A percentile compares a stretch with the other conserved stretches of the same genome.
These are phyloP conservation scores for Pigoraptor vietnamica DNA, from an alignment of 78 protist species.

Conservation along the genomic window DNA sequence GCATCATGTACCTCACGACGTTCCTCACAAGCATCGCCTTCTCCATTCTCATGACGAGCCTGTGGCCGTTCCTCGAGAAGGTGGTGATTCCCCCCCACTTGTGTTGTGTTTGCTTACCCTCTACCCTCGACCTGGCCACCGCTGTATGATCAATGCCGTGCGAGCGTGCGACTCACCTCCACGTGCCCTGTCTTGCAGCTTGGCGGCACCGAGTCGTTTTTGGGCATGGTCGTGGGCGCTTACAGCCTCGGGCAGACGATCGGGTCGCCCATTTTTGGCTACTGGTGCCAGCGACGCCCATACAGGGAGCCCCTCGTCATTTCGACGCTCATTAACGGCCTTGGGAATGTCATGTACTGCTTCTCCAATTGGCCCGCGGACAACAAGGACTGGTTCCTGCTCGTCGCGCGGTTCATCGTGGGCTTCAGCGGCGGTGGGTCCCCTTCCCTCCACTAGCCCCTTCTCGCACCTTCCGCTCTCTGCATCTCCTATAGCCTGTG, in stretches of 20 bases:
- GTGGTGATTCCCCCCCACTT: neutral
- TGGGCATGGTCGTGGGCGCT: conserved; percentile 19
- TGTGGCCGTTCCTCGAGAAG: conserved; percentile 20
- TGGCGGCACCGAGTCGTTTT: neutral
- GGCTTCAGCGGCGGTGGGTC: conserved; percentile 26
- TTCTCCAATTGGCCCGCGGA: neutral
- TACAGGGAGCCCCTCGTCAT: conserved; percentile 21
- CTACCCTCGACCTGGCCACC: too few species aligned
- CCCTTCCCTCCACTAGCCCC: neutral
- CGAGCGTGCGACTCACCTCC: too few species aligned
- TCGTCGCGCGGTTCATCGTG: conserved; percentile 27
- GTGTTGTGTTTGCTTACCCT: neutral
- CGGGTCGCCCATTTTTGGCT: conserved; percentile 48
- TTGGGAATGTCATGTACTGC: conserved; percentile 34
- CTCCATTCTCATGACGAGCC: conserved; percentile 30
- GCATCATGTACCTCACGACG: conserved; percentile 7
- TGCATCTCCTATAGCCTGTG: neutral
- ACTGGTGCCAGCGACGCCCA: conserved; percentile 30
- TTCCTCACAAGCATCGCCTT: conserved; percentile 19
- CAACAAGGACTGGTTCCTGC: conserved; percentile 3
- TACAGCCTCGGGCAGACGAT: conserved; percentile 43
- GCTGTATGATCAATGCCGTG: too few species aligned
- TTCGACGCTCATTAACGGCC: neutral
- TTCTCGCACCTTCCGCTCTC: too few species aligned
- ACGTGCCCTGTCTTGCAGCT: neutral